Conservation (phyloP, 2,329 filamentous ascomycete genomes). For the Pseudocercospora musae region DNA sequence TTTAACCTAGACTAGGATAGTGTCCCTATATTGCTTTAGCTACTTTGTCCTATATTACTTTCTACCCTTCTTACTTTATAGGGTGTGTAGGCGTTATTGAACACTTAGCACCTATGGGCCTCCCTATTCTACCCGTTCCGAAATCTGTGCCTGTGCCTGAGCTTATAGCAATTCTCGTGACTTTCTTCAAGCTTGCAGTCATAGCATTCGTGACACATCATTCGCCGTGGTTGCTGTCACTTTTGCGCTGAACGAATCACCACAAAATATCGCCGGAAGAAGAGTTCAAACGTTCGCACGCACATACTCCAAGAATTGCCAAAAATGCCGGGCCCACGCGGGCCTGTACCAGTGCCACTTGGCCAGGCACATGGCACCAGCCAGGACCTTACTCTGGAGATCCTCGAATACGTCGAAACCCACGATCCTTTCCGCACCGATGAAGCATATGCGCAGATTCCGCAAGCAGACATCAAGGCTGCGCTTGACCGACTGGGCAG, state of each 20-base stretch:
- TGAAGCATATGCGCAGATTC: slow-evolving; percentile 31
- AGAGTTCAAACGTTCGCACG: not conserved
- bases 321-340: slow-evolving; percentile 34
- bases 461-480: slow-evolving; percentile 65
- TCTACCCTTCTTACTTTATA: too few species aligned
- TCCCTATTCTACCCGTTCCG: too few species aligned
- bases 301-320: too few species aligned
- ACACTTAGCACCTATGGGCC: too few species aligned
- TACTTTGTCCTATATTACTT: too few species aligned
- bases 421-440: slow-evolving; percentile 35
- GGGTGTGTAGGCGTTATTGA: too few species aligned
- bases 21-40: too few species aligned
- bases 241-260: not conserved
- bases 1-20: too few species aligned
- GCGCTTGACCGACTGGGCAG: slow-evolving; percentile 82
- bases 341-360: slow-evolving; percentile 46
- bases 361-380: slow-evolving; percentile 30
- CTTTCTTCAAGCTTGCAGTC: not conserved
- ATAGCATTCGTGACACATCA: not conserved
- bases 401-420: slow-evolving; percentile 65
- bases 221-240: not conserved
- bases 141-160: not conserved
- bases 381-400: slow-evolving; percentile 66
- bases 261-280: not conserved
- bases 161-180: not conserved